These are phyloP conservation scores for Plasmodium berghei DNA, from an alignment of 169 alveolate species.

Conservation along the genomic window DNA sequence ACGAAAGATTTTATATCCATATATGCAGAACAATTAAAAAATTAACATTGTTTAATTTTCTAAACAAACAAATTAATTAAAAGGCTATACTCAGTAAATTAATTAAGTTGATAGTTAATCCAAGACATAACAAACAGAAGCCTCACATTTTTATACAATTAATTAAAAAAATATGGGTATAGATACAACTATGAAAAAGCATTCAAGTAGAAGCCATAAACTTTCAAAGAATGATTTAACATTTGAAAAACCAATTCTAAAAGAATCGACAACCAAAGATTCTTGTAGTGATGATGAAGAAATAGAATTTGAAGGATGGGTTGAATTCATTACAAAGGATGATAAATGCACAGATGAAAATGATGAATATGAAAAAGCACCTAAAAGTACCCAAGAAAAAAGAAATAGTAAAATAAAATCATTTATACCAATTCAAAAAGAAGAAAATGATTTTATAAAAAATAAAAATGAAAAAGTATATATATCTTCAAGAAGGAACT, in stretches of 20 bases:
- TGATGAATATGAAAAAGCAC: neutral
- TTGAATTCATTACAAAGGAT: conserved; percentile 60
- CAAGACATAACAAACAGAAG: too few relatives aligned
- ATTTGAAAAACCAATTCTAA: conserved; percentile 26
- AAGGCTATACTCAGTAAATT: too few relatives aligned
- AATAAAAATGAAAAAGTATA: neutral
- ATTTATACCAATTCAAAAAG: neutral
- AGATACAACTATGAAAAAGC: conserved; percentile 12
- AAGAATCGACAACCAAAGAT: conserved; percentile 8
- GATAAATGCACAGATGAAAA: conserved; percentile 13
- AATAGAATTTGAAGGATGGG: conserved; percentile 76
- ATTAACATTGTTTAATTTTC: too few relatives aligned
- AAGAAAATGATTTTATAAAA: neutral
- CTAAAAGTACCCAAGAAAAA: neutral
- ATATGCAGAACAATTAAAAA: too few relatives aligned
- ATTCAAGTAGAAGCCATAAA: conserved; percentile 33
- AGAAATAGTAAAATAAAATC: neutral
- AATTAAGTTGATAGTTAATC: too few relatives aligned
- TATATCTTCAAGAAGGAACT: conserved; percentile 2
- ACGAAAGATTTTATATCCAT: too few relatives aligned
- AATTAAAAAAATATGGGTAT: conserved; percentile 2
- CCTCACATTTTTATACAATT: too few relatives aligned
- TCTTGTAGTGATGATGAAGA: conserved; percentile 57
- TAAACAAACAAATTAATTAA: too few relatives aligned
- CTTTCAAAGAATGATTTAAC: conserved; percentile 36